phyloP scores from a whole-genome alignment of 208 protist genomes.

The Acanthamoeba culbertsoni region DNA sequence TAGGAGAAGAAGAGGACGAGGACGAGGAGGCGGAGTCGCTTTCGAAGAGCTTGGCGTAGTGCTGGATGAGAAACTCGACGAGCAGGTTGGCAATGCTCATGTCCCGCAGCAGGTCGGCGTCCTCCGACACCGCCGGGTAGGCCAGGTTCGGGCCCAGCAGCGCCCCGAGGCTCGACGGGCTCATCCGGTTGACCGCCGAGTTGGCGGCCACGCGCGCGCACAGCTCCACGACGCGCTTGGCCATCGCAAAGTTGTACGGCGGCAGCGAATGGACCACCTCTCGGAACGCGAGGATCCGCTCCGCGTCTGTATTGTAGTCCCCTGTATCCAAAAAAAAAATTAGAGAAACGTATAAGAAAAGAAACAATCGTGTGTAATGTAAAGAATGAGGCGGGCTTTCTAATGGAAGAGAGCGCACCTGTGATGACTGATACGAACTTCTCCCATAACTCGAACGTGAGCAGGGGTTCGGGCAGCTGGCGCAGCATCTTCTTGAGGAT shows the following conservation, averaged over 20 bases:
- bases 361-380: not conserved
- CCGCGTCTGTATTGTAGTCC: conserved; percentile 11
- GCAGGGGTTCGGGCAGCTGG: conserved; percentile 16
- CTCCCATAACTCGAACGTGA: conserved; percentile 47
- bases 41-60: conserved; percentile 6
- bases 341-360: not conserved
- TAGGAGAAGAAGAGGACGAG: no score
- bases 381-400: not conserved
- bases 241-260: not conserved
- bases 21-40: not conserved
- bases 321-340: not conserved
- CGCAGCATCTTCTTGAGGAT: conserved; percentile 40
- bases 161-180: not conserved
- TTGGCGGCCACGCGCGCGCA: not conserved
- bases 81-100: conserved; percentile 8
- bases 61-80: not conserved
- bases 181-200: conserved; percentile 13
- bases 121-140: not conserved
- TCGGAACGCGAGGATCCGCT: not conserved
- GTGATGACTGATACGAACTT: not conserved
- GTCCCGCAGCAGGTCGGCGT: conserved; percentile 30
- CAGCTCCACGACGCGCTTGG: not conserved
- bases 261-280: not conserved
- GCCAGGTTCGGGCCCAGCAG: conserved; percentile 42
- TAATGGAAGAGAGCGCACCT: not conserved